Percentiles rank a stretch among this genome's conserved stretches.
These are phyloP conservation scores for Fomitopsis pulvina DNA, from an alignment of 768 basidiomycete genomes.

Conservation along the genomic window DNA sequence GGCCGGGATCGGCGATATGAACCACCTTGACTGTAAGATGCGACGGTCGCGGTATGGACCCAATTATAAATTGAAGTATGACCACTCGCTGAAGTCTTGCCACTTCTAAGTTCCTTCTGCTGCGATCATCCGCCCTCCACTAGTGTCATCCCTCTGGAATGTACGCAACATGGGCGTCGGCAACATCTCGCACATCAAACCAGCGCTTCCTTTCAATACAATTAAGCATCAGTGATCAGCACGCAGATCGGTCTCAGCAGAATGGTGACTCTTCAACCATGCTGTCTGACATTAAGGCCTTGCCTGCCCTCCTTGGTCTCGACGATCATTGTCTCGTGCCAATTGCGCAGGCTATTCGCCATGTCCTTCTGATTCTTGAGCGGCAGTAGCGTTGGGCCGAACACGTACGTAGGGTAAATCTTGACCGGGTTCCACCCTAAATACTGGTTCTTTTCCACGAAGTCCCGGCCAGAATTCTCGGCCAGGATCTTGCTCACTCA, in stretches of 20 bases:
- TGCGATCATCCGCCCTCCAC: conserved; percentile 34
- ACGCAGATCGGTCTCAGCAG: background rate
- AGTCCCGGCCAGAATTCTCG: conserved; percentile 30
- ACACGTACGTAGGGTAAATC: conserved; percentile 30
- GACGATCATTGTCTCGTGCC: conserved; percentile 27
- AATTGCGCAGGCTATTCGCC: conserved; percentile 33
- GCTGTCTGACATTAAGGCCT: conserved; percentile 1
- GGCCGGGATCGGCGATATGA: background rate
- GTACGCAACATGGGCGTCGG: conserved; percentile 24
- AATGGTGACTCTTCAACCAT: background rate
- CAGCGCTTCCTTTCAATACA: conserved; percentile 5
- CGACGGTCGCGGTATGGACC: too few relatives aligned
- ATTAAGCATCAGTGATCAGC: background rate
- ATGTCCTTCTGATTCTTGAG: conserved; percentile 29
- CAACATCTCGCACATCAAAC: conserved; percentile 33
- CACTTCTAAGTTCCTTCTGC: conserved; percentile 13
- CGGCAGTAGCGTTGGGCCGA: conserved; percentile 35
- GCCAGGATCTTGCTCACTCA: conserved; percentile 60
- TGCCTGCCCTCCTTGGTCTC: conserved; percentile 3
- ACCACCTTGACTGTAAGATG: too few relatives aligned
- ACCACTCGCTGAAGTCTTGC: conserved; percentile 15
- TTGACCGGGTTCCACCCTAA: conserved; percentile 27
- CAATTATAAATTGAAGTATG: too few relatives aligned
- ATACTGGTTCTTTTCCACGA: conserved; percentile 11
- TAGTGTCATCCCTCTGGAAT: conserved; percentile 26